These are phyloP conservation scores for Nothopassalora personata DNA, from an alignment of 2,329 filamentous ascomycete genomes.

Conservation along the genomic window DNA sequence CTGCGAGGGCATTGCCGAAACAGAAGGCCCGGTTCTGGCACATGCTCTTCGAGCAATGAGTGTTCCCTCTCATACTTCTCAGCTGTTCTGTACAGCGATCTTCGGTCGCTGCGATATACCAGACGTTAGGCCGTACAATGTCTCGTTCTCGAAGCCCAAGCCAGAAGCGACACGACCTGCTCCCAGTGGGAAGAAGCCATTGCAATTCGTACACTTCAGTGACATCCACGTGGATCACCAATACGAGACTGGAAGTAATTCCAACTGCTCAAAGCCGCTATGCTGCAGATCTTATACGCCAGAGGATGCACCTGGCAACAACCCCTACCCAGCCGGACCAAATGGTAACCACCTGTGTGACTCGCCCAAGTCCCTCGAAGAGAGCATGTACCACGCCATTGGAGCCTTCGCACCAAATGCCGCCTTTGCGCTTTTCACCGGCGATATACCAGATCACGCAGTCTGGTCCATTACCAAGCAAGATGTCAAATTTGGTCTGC, in stretches of 20 bases:
- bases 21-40: constrained; percentile 52
- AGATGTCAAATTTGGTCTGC: constrained; percentile 36
- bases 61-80: constrained; percentile 47
- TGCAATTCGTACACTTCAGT: constrained; percentile 55
- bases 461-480: constrained; percentile 35
- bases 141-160: constrained; percentile 43
- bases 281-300: constrained; percentile 53
- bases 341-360: constrained; percentile 53
- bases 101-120: constrained; percentile 52
- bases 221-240: constrained; percentile 56
- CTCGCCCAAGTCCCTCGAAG: constrained; percentile 46
- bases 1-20: constrained; percentile 48
- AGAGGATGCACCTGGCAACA: constrained; percentile 46
- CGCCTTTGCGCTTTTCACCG: constrained; percentile 55
- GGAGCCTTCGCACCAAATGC: constrained; percentile 39
- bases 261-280: constrained; percentile 54
- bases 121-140: constrained; percentile 38
- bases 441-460: constrained; percentile 53
- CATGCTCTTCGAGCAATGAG: constrained; percentile 45
- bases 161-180: constrained; percentile 35
- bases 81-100: constrained; percentile 50
- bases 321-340: constrained; percentile 46
- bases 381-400: constrained; percentile 47
- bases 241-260: constrained; percentile 51
- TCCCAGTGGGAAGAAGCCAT: constrained; percentile 43